Conservation (phyloP, 176 grass and related monocot species). For the Ensete ventricosum region DNA sequence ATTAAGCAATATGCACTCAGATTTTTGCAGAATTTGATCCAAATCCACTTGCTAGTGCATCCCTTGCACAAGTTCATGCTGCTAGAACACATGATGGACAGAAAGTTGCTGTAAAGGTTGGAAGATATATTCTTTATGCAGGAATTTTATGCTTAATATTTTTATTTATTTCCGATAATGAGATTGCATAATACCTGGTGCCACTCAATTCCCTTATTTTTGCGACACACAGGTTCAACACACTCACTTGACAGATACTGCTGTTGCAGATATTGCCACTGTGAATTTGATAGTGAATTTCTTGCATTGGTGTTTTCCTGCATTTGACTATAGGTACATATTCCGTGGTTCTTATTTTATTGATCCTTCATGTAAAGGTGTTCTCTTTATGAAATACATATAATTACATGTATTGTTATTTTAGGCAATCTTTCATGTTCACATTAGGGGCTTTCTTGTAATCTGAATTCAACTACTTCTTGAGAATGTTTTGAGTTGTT, state of each 20-base stretch:
- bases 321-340: constrained; percentile 87
- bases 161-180: neutral
- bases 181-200: too few relatives aligned
- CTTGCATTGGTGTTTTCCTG: constrained; percentile 68
- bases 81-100: constrained; percentile 76
- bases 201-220: neutral
- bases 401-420: neutral
- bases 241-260: constrained; percentile 61
- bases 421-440: neutral
- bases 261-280: constrained; percentile 77
- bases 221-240: constrained; percentile 70
- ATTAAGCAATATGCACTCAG: constrained; percentile 24
- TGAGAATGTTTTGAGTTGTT: too few relatives aligned
- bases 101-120: constrained; percentile 91
- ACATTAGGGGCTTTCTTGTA: neutral
- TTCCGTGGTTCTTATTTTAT: neutral
- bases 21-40: constrained; percentile 90
- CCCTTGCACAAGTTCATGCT: constrained; percentile 95
- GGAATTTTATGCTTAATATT: neutral
- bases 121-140: neutral
- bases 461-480: too few relatives aligned
- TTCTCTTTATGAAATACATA: neutral
- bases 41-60: constrained; percentile 85
- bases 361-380: neutral
- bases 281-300: constrained; percentile 79